Base-by-base conservation (phyloP, 202 grass and related monocot species). In the Brachypodium distachyon region DNA sequence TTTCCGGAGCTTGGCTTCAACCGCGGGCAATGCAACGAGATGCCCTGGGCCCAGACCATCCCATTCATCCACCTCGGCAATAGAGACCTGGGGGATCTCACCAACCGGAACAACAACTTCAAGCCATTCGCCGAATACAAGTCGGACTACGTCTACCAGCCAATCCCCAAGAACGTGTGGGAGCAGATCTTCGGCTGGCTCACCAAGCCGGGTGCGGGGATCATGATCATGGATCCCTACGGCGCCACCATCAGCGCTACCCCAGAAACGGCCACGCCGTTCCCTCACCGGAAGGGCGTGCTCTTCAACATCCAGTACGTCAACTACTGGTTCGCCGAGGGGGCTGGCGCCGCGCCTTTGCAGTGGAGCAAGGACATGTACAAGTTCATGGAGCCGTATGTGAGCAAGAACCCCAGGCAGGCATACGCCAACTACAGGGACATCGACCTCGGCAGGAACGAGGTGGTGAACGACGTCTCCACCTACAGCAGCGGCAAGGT, bases 1-100 rank as follows among this genome's bases (percentile, higher is more conserved):
- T 91, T 97, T 55, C 88, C 85, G 23, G 90, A 97, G 64, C 83
- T 97, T 3, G 85, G 73, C 8, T 1, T 97, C 43, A 67, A 66
- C 10, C n/a, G 31, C 4, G 0, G 16, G 2, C 51, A 91, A 70
- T 93, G 90, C 72, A 81, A 75, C 13, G 90, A 93, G 85, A 97
- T 97, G 83, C 27, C 60, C 12, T 97, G 93, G 93, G 49, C 93
- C 51, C 42, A 89, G 60, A 93, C 90, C 46, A 25, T 67, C 23
- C 48, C 89, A 9, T 85, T 31, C 69, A 77, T 88, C 55, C 81
- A 79, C 17, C 48, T 88, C 12, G 87, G 87, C n/a, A 42, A 66
- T 18, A 21, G 11, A 9, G 83, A 25, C 26, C 31, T 81, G 6
- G 29, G 6, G 39, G 72, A 81, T 78, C 74, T 93, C 50, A 81